Evolutionary conservation across 805 yeast species (phyloP), one percentile per base, ranked within the genome.

Genomic region (Pichia kluyveri): DNA sequence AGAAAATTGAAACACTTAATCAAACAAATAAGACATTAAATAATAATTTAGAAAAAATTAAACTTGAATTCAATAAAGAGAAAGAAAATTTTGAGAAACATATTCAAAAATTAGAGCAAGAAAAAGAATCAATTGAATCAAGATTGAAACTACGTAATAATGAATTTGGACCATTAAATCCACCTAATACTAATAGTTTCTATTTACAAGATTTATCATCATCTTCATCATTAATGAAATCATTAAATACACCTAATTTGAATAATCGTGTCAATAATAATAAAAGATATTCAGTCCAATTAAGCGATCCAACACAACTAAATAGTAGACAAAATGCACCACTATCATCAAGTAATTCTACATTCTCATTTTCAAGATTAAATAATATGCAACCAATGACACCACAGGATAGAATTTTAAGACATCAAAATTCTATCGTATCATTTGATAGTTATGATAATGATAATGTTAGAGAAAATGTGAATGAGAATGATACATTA

Each of bases 251-350:
- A n/a, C 58, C 52, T 38, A 52, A 61, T 27, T 9, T 19, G 15
- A 36, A 42, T 11, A 23, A 28, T 23, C 26, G 26, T 23, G 26
- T 5, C 15, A 30, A 18, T 17, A 19, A 27, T 30, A 61, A 55
- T 34, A 67, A 65, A 18, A 50, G 41, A 26, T 52, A 31, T 30
- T 39, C 50, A 18, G 69, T 73, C 42, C 65, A 63, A 41, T 54
- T 75, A 45, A 79, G 78, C 8, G 79, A 77, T 53, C 69, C 79
- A 0, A 70, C 79, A 23, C 7, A 59, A 67, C 12, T 23, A 5
- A 73, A 81, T 0, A 79, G 79, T 8, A 58, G 63, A n/a, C 59
- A 56, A 4, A 42, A 43, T 32, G 47, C 37, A 17, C 37, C n/a
- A 12, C 15, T 15, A 34, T 34, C 37, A 34, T 42, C 45, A 17